These are phyloP conservation scores for Ambrosia artemisiifolia DNA, from an alignment of 129 eudicot species.

Conservation along the genomic window DNA sequence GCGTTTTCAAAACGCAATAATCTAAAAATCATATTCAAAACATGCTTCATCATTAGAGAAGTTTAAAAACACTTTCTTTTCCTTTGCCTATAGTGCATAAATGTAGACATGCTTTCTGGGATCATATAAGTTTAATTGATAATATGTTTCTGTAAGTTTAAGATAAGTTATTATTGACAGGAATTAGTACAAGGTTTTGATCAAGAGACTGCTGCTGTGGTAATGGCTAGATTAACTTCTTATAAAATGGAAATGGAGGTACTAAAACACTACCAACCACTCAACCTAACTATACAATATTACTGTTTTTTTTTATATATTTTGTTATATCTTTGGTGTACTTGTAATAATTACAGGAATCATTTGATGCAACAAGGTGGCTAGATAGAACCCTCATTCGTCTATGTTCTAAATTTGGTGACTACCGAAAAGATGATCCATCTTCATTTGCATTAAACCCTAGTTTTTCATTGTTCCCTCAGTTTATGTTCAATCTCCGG, in stretches of 20 bases:
- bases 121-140: background rate
- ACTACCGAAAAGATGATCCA: conserved; percentile 92
- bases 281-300: background rate
- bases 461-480: conserved; percentile 86
- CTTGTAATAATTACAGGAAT: conserved; percentile 51
- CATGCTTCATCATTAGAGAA: no score
- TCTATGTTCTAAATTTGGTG: conserved; percentile 90
- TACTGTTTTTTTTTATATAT: background rate
- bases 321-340: background rate
- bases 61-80: no score
- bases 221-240: conserved; percentile 82
- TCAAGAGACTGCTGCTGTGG: conserved; percentile 96
- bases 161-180: conserved; percentile 36
- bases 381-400: conserved; percentile 90
- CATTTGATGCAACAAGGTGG: conserved; percentile 98
- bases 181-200: conserved; percentile 94
- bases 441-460: conserved; percentile 88
- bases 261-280: conserved; percentile 3
- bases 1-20: no score
- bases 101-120: background rate
- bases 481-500: conserved; percentile 90
- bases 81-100: background rate
- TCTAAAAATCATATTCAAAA: no score
- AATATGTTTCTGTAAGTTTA: background rate
- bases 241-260: conserved; percentile 97